Base-by-base conservation (phyloP, 352 stramenopile genomes). In the Pythium grandisporangium region DNA sequence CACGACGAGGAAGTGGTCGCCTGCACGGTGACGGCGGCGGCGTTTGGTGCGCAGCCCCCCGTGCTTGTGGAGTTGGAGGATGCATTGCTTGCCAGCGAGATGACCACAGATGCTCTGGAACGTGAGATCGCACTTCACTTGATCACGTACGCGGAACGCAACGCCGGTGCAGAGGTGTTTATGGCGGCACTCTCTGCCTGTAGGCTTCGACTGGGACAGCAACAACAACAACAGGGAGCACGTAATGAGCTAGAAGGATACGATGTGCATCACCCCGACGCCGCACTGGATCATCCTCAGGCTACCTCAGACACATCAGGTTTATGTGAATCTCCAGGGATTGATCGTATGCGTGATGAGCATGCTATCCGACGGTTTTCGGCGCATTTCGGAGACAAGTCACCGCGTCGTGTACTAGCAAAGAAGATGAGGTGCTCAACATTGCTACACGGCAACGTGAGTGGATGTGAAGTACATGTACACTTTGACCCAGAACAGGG, bases 401-500 rank as follows among this genome's bases (percentile, higher is more conserved):
- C 53, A 3, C 53, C 53, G 11, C 53, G 58, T 32, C 59, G 68
- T 32, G 58, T 55, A 19, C 51, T 47, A 22, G 37, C 53, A 36
- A 60, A 58, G 33, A 66, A 60, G 44, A 51, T 50, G 17, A 53
- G 61, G 11, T 72, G 51, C 45, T 74, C 67, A 13, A 70, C 67
- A 19, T 48, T 66, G 14, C 46, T 76, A 4, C 56, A 68, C 25
- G 58, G 61, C 5, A 58, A 71, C 17, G 52, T 79, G 25, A 79
- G 67, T 30, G 54, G 61, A 4, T 79, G 67, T 29, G 61, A 75
- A 30, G 58, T 79, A 19, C 70, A 73, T 30, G 67, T 79, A 16
- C 67, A 79, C 44, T 79, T 79, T 43, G 67, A 79, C 24, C 58
- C 67, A 37, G 61, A 79, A 32, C 56, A 61, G 20, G 51, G 63